Evolutionary conservation across 176 grass and related monocot species (phyloP), one percentile per base, ranked within the genome.

Genomic region (Triticum monococcum): DNA sequence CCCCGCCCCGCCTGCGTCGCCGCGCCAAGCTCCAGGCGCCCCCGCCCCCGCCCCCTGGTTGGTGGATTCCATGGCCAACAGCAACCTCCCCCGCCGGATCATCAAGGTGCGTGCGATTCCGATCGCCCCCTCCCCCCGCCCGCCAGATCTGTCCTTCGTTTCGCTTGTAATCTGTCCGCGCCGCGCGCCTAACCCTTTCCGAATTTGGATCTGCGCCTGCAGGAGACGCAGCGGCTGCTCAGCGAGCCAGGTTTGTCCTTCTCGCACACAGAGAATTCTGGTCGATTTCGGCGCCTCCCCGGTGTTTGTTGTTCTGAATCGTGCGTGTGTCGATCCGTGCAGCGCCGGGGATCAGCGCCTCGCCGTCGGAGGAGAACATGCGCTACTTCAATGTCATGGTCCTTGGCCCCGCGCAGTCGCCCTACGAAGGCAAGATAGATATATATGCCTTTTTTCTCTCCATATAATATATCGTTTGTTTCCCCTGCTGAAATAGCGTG

Each of bases 341-440:
- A 97, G 92, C 95, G 64, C 95, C 95, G 35, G 95, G 92, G 85
- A 95, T 97, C 33, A 97, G 92, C 82, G 95, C 95, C 70, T 95
- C 95, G 7, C 95, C 95, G 20, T 97, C 92, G 2, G 95, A 97
- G 79, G 95, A 97, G 78, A 97, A 97, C 79, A 93, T 95, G 95
- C 95, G 95, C 8, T 97, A 97, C 81, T 97, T 97, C 79, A 95
- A 97, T 89, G 95, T 97, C 36, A 97, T 97, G 95, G 92, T 97
- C 35, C 91, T 97, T 65, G 95, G 95, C 4, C 95, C 95, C 8
- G 84, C 89, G 48, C 92, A 97, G 75, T 97, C 95, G 25, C 93
- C 90, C 16, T 95, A 92, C 4, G 92, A 94, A 94, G 92, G 92
- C 83, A 45, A 43, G 2, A 52, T 85, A 41, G 0, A 68, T 18